Conservation (phyloP, 257 asterid species). For the Scutellaria minor region DNA sequence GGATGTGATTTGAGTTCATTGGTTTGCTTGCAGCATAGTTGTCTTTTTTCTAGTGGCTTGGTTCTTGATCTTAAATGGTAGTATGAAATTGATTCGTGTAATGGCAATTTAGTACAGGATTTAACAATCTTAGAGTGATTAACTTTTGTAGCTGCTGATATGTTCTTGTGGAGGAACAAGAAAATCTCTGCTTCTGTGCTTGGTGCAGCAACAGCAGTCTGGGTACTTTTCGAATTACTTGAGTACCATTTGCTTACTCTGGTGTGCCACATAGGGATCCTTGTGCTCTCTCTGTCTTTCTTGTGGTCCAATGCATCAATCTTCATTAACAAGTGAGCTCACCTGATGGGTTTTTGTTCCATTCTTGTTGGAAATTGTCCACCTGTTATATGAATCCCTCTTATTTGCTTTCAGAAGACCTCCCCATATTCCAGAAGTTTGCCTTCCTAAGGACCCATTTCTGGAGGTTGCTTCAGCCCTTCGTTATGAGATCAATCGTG, state of each 20-base stretch:
- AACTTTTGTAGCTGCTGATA: constrained; percentile 74
- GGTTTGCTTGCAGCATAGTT: neutral
- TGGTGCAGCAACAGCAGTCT: constrained; percentile 79
- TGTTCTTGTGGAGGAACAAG: constrained; percentile 94
- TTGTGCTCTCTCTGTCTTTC: constrained; percentile 64
- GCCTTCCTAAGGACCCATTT: constrained; percentile 68
- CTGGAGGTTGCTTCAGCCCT: constrained; percentile 65
- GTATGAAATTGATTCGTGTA: neutral
- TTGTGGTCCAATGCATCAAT: constrained; percentile 80
- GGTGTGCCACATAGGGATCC: constrained; percentile 67
- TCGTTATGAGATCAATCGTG: constrained; percentile 65
- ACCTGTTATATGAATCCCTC: neutral
- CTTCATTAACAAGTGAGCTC: constrained; percentile 72
- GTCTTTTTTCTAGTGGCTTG: constrained; percentile 1
- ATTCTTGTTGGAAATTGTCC: neutral
- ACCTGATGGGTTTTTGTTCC: neutral
- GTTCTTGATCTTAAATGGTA: neutral
- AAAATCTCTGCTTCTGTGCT: constrained; percentile 72
- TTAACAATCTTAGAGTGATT: constrained; percentile 26
- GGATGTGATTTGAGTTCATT: constrained; percentile 6
- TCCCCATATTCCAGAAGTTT: constrained; percentile 77
- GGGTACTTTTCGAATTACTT: constrained; percentile 78
- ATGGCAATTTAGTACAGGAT: neutral
- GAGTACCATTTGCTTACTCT: constrained; percentile 85
- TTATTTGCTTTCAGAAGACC: constrained; percentile 56